Evolutionary conservation across 345 rosid genomes (phyloP), one percentile per base, ranked within the genome.

Genomic region (Abelmoschus esculentus): DNA sequence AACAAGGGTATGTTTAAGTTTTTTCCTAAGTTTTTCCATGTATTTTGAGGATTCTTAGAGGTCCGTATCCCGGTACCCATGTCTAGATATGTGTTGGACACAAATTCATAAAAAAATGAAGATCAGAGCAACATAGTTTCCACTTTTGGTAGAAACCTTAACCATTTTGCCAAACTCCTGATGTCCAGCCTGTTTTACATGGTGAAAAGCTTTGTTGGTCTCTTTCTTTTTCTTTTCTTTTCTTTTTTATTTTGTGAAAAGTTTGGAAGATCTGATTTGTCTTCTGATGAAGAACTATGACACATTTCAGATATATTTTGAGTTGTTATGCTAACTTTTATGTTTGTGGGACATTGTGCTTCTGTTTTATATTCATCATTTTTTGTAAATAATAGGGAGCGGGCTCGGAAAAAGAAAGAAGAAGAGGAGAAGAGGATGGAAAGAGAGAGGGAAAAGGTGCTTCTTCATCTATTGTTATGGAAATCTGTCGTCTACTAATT

Each of bases 321-420:
- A 22, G 1, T 22, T 1, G 1, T 22, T 22, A 22, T 22, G 26
- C 26, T 22, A 1, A 22, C 26, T 22, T 22, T 22, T 22, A 22
- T 22, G 58, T 49, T 34, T 28, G 26, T 29, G 26, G 28, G 46
- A 28, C 69, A 26, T 53, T 15, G 15, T 29, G 44, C 44, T 32
- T 18, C 29, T 55, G 19, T 58, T 50, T 64, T 22, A 68, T 58
- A 32, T 52, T 54, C 52, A 29, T 68, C 17, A 18, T 71, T 63
- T 22, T 47, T 55, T 75, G 65, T 72, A 38, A 75, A 75, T 59
- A 50, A 56, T 26, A 95, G 98, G 89, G 99, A 95, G 79, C 90
- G 98, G 61, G 99, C 98, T 15, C 93, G 97, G 73, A 88, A 88
- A 82, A 95, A 95, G 90, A 95, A 95, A 78, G 98, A 90, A 79